These are phyloP conservation scores for Globisporangium orthogonon DNA, from an alignment of 352 stramenopile species.

Conservation along the genomic window DNA sequence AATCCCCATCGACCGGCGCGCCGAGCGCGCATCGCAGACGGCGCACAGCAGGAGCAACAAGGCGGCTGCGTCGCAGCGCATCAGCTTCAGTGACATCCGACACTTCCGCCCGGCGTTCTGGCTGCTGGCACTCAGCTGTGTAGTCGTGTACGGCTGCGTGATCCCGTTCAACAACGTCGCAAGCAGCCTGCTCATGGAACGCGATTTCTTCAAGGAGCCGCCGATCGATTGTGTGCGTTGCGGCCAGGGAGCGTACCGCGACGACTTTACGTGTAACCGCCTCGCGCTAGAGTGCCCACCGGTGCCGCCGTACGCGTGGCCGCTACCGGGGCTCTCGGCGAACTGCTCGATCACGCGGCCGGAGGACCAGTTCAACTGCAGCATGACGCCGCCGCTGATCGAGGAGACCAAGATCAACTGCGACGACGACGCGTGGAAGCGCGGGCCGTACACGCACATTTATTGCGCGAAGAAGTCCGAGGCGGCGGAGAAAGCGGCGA, in stretches of 20 bases:
- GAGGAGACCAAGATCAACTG: constrained; percentile 75
- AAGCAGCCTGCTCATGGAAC: constrained; percentile 88
- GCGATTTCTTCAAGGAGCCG: constrained; percentile 81
- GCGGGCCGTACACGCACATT: constrained; percentile 42
- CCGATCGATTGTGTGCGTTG: constrained; percentile 43
- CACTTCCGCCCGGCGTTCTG: constrained; percentile 85
- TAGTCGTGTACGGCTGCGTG: constrained; percentile 91
- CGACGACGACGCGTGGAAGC: constrained; percentile 68
- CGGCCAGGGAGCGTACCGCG: constrained; percentile 44
- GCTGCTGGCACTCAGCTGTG: constrained; percentile 85
- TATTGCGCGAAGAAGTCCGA: constrained; percentile 65
- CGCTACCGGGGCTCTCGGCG: constrained; percentile 51
- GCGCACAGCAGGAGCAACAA: constrained; percentile 4
- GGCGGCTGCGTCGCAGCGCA: constrained; percentile 26
- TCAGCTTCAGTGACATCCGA: constrained; percentile 69
- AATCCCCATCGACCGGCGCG: constrained; percentile 73
- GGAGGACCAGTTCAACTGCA: constrained; percentile 54
- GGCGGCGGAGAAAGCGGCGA: constrained; percentile 64
- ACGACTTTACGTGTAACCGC: constrained; percentile 39
- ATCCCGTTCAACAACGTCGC: constrained; percentile 94
- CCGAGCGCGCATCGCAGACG: constrained; percentile 24
- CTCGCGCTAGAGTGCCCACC: constrained; percentile 45
- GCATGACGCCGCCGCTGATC: constrained; percentile 49
- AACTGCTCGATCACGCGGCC: constrained; percentile 70
- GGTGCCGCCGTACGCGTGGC: constrained; percentile 70